Conservation (phyloP, 495 filamentous ascomycete species). For the Penicillium chermesinum region DNA sequence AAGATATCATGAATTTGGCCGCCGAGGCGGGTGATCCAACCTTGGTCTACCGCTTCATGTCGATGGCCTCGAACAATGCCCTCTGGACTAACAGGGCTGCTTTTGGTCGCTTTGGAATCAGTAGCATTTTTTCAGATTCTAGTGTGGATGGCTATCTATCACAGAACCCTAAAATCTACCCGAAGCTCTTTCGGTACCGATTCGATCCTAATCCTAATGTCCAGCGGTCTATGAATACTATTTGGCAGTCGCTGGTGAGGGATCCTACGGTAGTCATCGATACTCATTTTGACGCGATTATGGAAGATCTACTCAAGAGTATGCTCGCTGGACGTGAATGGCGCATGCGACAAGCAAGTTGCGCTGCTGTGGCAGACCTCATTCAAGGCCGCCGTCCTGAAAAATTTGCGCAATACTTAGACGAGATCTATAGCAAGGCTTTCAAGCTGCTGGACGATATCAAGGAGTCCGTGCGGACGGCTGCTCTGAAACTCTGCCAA, state of each 20-base stretch:
- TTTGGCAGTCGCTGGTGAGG: conserved; percentile 90
- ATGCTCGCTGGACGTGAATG: conserved; percentile 81
- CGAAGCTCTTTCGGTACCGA: conserved; percentile 87
- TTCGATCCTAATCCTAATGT: conserved; percentile 94
- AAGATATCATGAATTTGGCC: conserved; percentile 88
- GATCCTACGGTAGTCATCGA: conserved; percentile 69
- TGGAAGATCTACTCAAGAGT: conserved; percentile 76
- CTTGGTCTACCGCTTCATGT: conserved; percentile 96
- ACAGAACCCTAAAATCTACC: conserved; percentile 86
- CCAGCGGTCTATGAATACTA: conserved; percentile 90
- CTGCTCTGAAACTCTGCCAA: conserved; percentile 76
- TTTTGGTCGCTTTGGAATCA: conserved; percentile 89
- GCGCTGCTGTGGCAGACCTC: conserved; percentile 82
- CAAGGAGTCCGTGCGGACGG: conserved; percentile 78
- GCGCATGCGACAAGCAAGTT: conserved; percentile 86
- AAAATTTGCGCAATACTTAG: conserved; percentile 77
- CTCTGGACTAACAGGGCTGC: conserved; percentile 94
- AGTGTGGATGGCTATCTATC: conserved; percentile 65
- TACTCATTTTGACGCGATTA: conserved; percentile 74
- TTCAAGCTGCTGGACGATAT: conserved; percentile 88
- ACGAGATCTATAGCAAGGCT: conserved; percentile 73
- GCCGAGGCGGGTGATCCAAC: conserved; percentile 92
- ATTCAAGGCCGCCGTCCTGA: conserved; percentile 68
- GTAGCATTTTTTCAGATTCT: conserved; percentile 82
- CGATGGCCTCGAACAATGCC: conserved; percentile 85